These are phyloP conservation scores for Saccharomyces hybrid DNA, from an alignment of 1,139 yeast species.

Conservation along the genomic window DNA sequence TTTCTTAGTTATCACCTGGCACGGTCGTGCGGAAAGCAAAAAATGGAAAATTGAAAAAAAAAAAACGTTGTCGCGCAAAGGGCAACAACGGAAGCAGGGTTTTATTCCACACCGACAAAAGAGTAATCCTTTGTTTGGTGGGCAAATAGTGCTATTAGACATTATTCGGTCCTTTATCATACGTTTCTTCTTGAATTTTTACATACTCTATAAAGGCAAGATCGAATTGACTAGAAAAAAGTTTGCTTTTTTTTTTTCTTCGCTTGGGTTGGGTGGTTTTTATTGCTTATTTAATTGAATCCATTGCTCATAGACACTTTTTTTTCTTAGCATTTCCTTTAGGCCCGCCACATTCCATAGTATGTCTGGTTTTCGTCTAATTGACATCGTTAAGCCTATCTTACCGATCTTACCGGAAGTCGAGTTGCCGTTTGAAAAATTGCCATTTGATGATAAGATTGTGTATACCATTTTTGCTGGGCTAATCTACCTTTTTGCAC, in stretches of 20 bases:
- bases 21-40: background rate
- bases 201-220: background rate
- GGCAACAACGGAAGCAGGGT: background rate
- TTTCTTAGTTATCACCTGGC: too few relatives aligned
- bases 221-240: background rate
- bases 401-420: constrained; percentile 77
- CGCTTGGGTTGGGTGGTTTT: background rate
- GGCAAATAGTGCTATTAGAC: background rate
- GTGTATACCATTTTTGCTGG: constrained; percentile 69
- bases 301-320: background rate
- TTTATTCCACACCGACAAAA: background rate
- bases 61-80: background rate
- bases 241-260: background rate
- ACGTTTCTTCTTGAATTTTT: too few relatives aligned
- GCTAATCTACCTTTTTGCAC: constrained; percentile 52
- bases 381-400: constrained; percentile 81
- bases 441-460: constrained; percentile 67
- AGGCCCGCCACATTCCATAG: background rate
- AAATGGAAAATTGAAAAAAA: background rate
- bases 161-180: too few relatives aligned
- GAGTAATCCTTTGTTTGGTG: background rate
- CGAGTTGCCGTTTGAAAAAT: constrained; percentile 62
- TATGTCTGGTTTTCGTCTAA: constrained; percentile 44
- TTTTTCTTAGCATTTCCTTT: background rate
- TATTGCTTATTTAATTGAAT: background rate